Evolutionary conservation across 1,284 basidiomycete species (phyloP).

Genomic region (Abortiporus biennis): DNA sequence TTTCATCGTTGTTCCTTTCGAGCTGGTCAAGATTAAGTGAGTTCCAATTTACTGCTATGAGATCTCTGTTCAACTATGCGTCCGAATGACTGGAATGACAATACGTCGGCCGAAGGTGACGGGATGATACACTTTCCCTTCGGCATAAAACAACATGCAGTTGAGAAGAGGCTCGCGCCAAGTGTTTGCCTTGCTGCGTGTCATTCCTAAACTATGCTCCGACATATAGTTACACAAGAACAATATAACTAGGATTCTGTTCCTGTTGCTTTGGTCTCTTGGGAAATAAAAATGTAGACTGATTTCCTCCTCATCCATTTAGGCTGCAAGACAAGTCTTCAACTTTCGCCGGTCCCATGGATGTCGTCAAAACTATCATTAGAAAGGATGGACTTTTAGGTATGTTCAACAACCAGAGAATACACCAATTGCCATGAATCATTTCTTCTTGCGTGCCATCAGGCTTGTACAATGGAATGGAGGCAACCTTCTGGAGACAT

Average conservation of each 20-base stretch:
- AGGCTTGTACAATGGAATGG: conserved; percentile 90
- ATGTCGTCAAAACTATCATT: conserved; percentile 80
- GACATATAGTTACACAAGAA: no score
- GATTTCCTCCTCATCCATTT: conserved; percentile 2
- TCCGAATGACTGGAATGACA: no score
- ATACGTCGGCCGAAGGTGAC: no score
- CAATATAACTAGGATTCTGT: no score
- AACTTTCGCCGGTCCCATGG: conserved; percentile 85
- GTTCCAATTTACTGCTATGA: conserved; percentile 8
- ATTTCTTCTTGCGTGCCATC: conserved; percentile 29
- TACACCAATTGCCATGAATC: not conserved
- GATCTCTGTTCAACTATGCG: not conserved
- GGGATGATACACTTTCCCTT: no score
- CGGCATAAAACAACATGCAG: no score
- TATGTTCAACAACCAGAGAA: conserved; percentile 1
- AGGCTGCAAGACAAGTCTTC: conserved; percentile 90
- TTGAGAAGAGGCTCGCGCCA: no score
- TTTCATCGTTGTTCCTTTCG: conserved; percentile 91
- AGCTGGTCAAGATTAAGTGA: conserved; percentile 93
- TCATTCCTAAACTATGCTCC: no score
- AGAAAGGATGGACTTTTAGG: conserved; percentile 77
- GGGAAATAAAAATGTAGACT: conserved; percentile 1
- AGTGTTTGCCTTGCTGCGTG: no score
- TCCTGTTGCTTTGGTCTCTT: conserved; percentile 1
- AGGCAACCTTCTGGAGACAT: conserved; percentile 93